Percentiles rank a stretch among this genome's conserved stretches.
These are phyloP conservation scores for Penicillium sp. DNA, from an alignment of 2,329 filamentous ascomycete species.

Conservation along the genomic window DNA sequence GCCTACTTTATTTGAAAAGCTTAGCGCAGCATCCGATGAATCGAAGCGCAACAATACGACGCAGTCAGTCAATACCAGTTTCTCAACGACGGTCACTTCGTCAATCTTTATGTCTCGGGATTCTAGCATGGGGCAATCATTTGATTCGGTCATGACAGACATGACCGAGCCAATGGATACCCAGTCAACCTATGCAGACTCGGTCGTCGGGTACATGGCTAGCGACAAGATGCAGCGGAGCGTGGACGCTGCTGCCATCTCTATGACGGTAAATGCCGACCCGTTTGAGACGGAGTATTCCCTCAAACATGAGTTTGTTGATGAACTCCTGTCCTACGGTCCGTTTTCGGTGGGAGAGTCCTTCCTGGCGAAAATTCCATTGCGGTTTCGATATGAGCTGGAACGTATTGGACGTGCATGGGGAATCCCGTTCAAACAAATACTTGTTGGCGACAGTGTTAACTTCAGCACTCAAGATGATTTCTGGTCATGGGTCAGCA, in stretches of 20 bases:
- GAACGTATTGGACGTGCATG: slow-evolving; percentile 30
- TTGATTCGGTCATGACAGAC: slow-evolving; percentile 26
- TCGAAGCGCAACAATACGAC: slow-evolving; percentile 15
- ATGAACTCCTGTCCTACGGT: slow-evolving; percentile 25
- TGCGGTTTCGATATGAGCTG: slow-evolving; percentile 34
- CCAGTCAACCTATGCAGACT: slow-evolving; percentile 24
- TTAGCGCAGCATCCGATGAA: slow-evolving; percentile 14
- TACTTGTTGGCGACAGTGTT: slow-evolving; percentile 24
- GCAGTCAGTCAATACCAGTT: slow-evolving; percentile 16
- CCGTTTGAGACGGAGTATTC: slow-evolving; percentile 11
- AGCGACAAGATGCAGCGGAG: slow-evolving; percentile 12
- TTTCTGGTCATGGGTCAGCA: slow-evolving; percentile 30
- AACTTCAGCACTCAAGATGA: slow-evolving; percentile 22
- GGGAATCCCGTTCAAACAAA: slow-evolving; percentile 21
- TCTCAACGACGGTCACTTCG: slow-evolving; percentile 18
- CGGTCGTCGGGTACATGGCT: slow-evolving; percentile 19
- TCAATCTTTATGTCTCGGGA: slow-evolving; percentile 13
- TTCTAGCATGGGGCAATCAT: slow-evolving; percentile 18
- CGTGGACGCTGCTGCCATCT: slow-evolving; percentile 6
- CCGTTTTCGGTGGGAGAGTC: slow-evolving; percentile 29
- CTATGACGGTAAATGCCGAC: slow-evolving; percentile 2
- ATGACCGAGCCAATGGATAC: slow-evolving; percentile 22
- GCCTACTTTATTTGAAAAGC: slow-evolving; percentile 10
- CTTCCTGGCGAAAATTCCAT: slow-evolving; percentile 22
- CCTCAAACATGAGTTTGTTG: slow-evolving; percentile 19